Percentiles rank a stretch among this genome's conserved stretches.
Evolutionary conservation across 768 basidiomycete genomes (phyloP).

Genomic region (Rhodotorula toruloides): DNA sequence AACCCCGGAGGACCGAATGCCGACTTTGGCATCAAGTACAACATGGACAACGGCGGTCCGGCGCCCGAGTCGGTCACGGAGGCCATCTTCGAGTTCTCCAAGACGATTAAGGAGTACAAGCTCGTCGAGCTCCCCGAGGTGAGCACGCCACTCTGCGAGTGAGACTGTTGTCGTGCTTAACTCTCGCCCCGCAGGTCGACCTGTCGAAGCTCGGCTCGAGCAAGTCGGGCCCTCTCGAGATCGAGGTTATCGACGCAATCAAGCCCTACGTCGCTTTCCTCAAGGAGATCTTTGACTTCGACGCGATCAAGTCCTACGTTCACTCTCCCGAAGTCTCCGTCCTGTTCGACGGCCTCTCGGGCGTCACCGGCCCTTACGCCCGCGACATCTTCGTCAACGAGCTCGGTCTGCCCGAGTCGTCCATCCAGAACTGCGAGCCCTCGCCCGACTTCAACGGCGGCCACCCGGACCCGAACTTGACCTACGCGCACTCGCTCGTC

Average conservation of each 20-base stretch:
- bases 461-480: constrained; percentile 97
- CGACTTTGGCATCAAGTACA: constrained; percentile 99
- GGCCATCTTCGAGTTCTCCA: constrained; percentile 86
- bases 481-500: constrained; percentile 90
- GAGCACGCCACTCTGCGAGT: constrained; percentile 44
- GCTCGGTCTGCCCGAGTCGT: constrained; percentile 70
- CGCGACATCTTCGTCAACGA: constrained; percentile 74
- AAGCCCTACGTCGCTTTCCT: constrained; percentile 78
- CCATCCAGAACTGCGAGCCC: constrained; percentile 84
- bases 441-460: constrained; percentile 95
- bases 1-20: constrained; percentile 96
- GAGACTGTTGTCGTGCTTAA: too few species aligned
- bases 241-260: constrained; percentile 91
- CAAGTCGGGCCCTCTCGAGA: constrained; percentile 72
- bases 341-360: constrained; percentile 91
- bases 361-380: constrained; percentile 96
- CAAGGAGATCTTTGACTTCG: constrained; percentile 87
- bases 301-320: constrained; percentile 84
- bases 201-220: constrained; percentile 73
- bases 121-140: constrained; percentile 70
- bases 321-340: constrained; percentile 64
- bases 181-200: constrained; percentile 58
- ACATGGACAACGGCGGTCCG: constrained; percentile 93
- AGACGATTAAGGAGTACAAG: constrained; percentile 79
- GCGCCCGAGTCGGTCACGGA: constrained; percentile 96